Percentiles rank a stretch among this genome's conserved stretches.
Evolutionary conservation across 768 basidiomycete species (phyloP).

Genomic region (Mycena floridula): DNA sequence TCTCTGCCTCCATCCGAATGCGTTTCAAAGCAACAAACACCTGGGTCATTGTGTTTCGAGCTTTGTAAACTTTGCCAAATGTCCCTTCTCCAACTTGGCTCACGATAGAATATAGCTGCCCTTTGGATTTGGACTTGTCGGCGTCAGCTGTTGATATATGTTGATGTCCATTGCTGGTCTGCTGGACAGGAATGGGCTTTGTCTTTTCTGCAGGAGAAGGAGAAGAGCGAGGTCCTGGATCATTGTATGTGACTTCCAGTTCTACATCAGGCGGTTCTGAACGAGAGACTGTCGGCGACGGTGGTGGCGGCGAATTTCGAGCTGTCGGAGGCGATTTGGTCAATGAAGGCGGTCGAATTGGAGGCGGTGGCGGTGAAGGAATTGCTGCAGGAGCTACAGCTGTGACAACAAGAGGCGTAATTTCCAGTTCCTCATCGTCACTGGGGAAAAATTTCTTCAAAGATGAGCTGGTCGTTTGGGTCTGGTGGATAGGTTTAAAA

Average conservation of each 20-base stretch:
- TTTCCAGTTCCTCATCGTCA: conserved; percentile 67
- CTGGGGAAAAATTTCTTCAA: conserved; percentile 80
- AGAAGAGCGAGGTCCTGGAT: background rate
- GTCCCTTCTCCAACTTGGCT: conserved; percentile 98
- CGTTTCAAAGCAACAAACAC: conserved; percentile 86
- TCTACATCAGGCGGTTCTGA: background rate
- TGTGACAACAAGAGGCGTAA: background rate
- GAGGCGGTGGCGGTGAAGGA: background rate
- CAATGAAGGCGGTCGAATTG: background rate
- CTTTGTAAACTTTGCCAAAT: conserved; percentile 41
- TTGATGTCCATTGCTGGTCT: background rate
- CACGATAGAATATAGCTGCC: conserved; percentile 78
- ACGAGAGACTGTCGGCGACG: background rate
- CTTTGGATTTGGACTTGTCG: conserved; percentile 14
- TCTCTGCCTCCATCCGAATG: conserved; percentile 96
- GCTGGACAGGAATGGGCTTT: background rate
- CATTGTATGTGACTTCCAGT: conserved; percentile 1
- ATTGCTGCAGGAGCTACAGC: background rate
- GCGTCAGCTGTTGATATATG: background rate
- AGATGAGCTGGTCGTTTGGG: conserved; percentile 45
- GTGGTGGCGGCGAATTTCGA: background rate
- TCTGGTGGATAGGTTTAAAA: conserved; percentile 62
- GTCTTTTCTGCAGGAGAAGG: background rate
- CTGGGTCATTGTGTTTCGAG: conserved; percentile 61
- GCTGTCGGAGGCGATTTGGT: no score